Evolutionary conservation across 768 basidiomycete genomes (phyloP).

Genomic region (Boletus eberwhitei): DNA sequence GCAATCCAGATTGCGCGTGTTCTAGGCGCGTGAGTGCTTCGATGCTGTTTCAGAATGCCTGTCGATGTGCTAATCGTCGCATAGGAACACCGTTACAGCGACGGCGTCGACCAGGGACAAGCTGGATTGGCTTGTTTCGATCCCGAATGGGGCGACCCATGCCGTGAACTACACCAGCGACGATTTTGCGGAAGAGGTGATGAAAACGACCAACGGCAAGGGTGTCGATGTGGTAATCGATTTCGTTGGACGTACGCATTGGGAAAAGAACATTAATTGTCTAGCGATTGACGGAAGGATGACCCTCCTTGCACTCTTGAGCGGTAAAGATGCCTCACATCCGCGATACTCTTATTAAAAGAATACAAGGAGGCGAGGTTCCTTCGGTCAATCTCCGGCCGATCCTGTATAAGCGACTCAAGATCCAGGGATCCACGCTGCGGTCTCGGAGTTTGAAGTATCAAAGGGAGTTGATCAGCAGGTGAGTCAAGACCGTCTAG

Average conservation of each 20-base stretch:
- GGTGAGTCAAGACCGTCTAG: constrained; percentile 35
- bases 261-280: constrained; percentile 66
- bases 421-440: constrained; percentile 85
- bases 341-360: constrained; percentile 20
- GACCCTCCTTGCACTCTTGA: constrained; percentile 62
- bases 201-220: constrained; percentile 59
- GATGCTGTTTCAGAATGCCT: constrained; percentile 1
- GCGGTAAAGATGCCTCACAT: constrained; percentile 45
- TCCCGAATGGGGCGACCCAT: constrained; percentile 70
- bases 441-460: constrained; percentile 73
- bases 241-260: constrained; percentile 75
- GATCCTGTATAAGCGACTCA: constrained; percentile 80
- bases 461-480: constrained; percentile 66
- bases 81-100: constrained; percentile 67
- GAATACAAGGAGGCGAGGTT: constrained; percentile 47
- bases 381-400: constrained; percentile 54
- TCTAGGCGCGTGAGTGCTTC: constrained; percentile 61
- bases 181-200: constrained; percentile 73
- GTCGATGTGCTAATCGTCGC: constrained; percentile 5
- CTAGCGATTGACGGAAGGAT: constrained; percentile 73
- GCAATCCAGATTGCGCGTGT: constrained; percentile 82
- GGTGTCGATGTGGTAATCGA: constrained; percentile 87
- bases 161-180: constrained; percentile 82
- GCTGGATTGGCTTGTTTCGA: constrained; percentile 65
- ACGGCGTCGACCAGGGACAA: constrained; percentile 87